These are phyloP conservation scores for Purpureocillium lavendulum DNA, from an alignment of 2,329 filamentous ascomycete species.

Conservation along the genomic window DNA sequence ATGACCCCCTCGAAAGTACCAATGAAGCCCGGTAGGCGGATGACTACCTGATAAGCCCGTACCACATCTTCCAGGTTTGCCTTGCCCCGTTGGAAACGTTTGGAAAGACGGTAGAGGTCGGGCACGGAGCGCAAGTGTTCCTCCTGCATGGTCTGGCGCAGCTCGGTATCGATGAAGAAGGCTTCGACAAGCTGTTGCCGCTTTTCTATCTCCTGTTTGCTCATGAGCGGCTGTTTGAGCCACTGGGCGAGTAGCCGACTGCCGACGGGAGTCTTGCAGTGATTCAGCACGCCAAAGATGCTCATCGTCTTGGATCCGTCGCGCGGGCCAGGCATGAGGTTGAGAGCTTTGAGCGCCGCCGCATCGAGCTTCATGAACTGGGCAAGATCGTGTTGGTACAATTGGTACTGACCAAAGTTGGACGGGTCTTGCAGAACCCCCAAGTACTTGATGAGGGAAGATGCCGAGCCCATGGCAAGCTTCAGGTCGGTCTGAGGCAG, in stretches of 20 bases:
- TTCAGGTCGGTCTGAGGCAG: slow-evolving; percentile 89
- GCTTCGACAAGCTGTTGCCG: slow-evolving; percentile 92
- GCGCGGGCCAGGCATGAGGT: slow-evolving; percentile 90
- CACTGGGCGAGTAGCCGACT: slow-evolving; percentile 87
- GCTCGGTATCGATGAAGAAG: slow-evolving; percentile 85
- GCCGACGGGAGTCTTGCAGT: slow-evolving; percentile 94
- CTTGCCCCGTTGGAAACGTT: slow-evolving; percentile 86
- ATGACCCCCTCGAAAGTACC: slow-evolving; percentile 86
- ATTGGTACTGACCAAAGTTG: slow-evolving; percentile 94
- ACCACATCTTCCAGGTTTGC: slow-evolving; percentile 95
- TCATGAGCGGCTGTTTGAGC: slow-evolving; percentile 97
- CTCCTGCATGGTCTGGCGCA: slow-evolving; percentile 94
- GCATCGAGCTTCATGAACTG: slow-evolving; percentile 99
- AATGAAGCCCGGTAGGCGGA: slow-evolving; percentile 83
- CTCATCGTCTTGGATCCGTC: slow-evolving; percentile 98
- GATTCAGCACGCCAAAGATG: slow-evolving; percentile 84
- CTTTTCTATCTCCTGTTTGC: slow-evolving; percentile 76
- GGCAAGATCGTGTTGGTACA: slow-evolving; percentile 93
- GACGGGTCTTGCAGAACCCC: slow-evolving; percentile 81
- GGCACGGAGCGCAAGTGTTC: slow-evolving; percentile 89
- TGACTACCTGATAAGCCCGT: slow-evolving; percentile 87
- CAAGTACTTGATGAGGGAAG: slow-evolving; percentile 90
- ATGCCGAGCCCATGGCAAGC: slow-evolving; percentile 89
- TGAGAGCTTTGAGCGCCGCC: slow-evolving; percentile 85
- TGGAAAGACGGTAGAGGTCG: slow-evolving; percentile 86